Evolutionary conservation across 352 stramenopile genomes (phyloP), one percentile per base, ranked within the genome.

Genomic region (Globisporangium ultimum): DNA sequence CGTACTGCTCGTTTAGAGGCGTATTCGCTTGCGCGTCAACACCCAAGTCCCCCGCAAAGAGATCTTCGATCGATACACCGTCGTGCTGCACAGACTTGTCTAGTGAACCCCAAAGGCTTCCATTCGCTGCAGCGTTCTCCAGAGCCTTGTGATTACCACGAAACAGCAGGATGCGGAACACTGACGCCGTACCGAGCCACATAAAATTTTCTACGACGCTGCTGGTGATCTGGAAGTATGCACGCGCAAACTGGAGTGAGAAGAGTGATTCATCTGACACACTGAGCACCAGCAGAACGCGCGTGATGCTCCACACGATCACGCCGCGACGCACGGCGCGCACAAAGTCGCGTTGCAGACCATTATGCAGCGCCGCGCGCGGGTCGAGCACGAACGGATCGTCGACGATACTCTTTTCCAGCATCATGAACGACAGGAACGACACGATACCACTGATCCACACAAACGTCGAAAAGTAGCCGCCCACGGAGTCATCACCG

Each of bases 151-250:
- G 71, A 20, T 55, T 80, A 17, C 66, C 58, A 17, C 74, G 74
- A 61, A 84, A 87, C 24, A 87, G 62, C 58, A 84, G 38, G 42
- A 83, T 76, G 22, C 77, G 67, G 60, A 83, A 84, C 42, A 84
- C 66, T 0, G 77, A 80, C 10, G 72, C 62, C 8, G 70, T 61
- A 20, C 42, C 65, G n/a, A 87, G 54, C 18, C 69, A 62, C 8
- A 72, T 71, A 22, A 84, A 71, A 60, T 64, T 83, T 52, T 87
- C 77, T 10, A 79, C 42, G 14, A 68, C 54, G 63, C 72, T 75
- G 41, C 61, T 78, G n/a, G 66, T 69, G 28, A 87, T 43, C 22
- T 84, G 70, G 64, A 87, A 87, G 38, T 46, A 56, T 34, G 70
- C 46, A 36, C 64, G 69, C 1, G 61, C 60, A 32, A 69, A 52